Evolutionary conservation across 352 stramenopile genomes (phyloP).

Genomic region (Phytophthora ohioensis): DNA sequence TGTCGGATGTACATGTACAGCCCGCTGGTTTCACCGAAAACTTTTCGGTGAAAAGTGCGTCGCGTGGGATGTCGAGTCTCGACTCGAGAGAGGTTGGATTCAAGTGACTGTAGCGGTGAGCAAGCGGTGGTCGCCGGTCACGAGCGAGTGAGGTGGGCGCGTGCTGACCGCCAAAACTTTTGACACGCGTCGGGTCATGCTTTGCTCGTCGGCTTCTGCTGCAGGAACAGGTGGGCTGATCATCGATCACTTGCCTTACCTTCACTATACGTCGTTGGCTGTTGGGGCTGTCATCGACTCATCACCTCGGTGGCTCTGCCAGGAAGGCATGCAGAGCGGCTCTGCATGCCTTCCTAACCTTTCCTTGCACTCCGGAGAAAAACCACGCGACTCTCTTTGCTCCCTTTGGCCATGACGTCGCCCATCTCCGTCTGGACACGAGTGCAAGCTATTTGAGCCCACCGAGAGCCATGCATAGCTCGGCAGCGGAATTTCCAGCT

Average conservation of each 20-base stretch:
- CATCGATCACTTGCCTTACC: slow-evolving; percentile 3
- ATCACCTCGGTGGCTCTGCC: slow-evolving; percentile 6
- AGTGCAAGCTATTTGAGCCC: background rate
- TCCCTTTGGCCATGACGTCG: slow-evolving; percentile 17
- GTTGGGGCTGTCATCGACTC: slow-evolving; percentile 5
- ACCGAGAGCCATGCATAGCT: slow-evolving; percentile 7
- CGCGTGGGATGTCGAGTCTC: background rate
- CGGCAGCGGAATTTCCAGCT: background rate
- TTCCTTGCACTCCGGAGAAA: slow-evolving; percentile 25
- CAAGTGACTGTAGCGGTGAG: background rate
- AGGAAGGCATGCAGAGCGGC: too few relatives aligned
- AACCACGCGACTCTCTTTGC: slow-evolving; percentile 19
- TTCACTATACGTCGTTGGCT: slow-evolving; percentile 12
- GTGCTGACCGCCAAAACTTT: background rate
- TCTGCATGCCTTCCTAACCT: slow-evolving; percentile 17
- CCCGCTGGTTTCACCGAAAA: slow-evolving; percentile 24
- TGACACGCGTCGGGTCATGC: background rate
- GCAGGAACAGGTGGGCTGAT: slow-evolving; percentile 27
- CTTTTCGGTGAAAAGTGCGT: background rate
- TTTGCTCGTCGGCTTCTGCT: slow-evolving; percentile 1
- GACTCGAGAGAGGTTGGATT: background rate
- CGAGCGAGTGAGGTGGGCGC: too few relatives aligned
- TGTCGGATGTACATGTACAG: background rate
- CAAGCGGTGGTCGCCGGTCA: background rate
- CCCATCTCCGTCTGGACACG: slow-evolving; percentile 10